phyloP scores from a whole-genome alignment of 163 green algal genomes.

The Scenedesmus sp. region DNA sequence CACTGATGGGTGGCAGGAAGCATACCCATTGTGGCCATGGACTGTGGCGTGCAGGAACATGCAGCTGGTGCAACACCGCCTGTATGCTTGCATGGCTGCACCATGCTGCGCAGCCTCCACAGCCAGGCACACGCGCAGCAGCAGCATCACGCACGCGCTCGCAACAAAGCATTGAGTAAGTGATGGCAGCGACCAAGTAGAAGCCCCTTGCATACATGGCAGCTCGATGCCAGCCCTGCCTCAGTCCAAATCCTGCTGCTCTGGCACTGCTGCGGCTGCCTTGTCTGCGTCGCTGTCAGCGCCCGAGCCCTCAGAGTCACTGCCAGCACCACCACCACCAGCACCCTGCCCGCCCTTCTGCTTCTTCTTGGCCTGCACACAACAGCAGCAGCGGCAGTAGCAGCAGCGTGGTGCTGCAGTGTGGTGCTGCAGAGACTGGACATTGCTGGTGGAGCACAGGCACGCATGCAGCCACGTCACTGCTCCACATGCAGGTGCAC shows the following conservation, averaged over 20 bases:
- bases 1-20: too few species aligned
- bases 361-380: slow-evolving; percentile 51
- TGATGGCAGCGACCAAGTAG: too few species aligned
- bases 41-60: neutral
- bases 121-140: neutral
- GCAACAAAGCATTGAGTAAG: too few species aligned
- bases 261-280: slow-evolving; percentile 38
- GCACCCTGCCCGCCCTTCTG: slow-evolving; percentile 2
- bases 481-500: neutral
- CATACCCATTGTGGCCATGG: too few species aligned
- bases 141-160: too few species aligned
- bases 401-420: neutral
- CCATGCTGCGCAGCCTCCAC: neutral
- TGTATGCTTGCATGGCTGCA: too few species aligned
- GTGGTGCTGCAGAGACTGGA: neutral
- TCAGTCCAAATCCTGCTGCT: slow-evolving; percentile 51
- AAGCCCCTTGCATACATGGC: too few species aligned
- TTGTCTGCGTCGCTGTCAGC: neutral
- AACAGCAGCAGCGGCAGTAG: neutral
- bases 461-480: neutral
- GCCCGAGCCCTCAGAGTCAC: neutral
- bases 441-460: neutral
- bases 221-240: neutral
- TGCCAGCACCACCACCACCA: neutral
- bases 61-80: neutral